Conservation (phyloP, 306 rosid genomes). For the Corylus avellana region DNA sequence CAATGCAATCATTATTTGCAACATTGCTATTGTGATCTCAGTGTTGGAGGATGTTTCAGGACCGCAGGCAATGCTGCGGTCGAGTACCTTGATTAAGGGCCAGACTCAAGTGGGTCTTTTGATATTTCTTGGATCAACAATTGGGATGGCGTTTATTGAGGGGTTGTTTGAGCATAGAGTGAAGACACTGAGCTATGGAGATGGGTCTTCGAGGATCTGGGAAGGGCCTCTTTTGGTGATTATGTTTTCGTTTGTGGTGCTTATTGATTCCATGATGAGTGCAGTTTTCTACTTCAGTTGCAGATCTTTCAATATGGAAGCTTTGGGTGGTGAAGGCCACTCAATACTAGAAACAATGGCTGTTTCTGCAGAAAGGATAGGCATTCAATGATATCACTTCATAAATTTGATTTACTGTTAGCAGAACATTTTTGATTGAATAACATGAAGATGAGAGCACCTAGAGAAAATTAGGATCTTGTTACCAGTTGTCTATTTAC, state of each 20-base stretch:
- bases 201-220: slow-evolving; percentile 94
- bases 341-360: slow-evolving; percentile 59
- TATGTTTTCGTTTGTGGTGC: slow-evolving; percentile 88
- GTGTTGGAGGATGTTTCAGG: slow-evolving; percentile 93
- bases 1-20: slow-evolving; percentile 73
- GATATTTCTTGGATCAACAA: slow-evolving; percentile 80
- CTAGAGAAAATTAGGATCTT: slow-evolving; percentile 11
- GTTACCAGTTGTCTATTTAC: slow-evolving; percentile 26
- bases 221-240: slow-evolving; percentile 98
- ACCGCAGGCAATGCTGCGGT: slow-evolving; percentile 79
- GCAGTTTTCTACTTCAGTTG: slow-evolving; percentile 83
- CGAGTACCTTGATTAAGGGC: slow-evolving; percentile 71
- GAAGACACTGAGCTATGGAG: slow-evolving; percentile 92
- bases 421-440: slow-evolving; percentile 13
- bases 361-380: slow-evolving; percentile 50
- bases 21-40: slow-evolving; percentile 76
- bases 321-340: slow-evolving; percentile 39
- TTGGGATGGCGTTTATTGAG: slow-evolving; percentile 91
- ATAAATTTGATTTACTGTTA: slow-evolving; percentile 24
- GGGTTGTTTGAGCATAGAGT: slow-evolving; percentile 94
- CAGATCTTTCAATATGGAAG: slow-evolving; percentile 48
- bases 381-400: slow-evolving; percentile 47
- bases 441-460: slow-evolving; percentile 35
- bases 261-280: slow-evolving; percentile 88
- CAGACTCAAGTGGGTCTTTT: slow-evolving; percentile 91